Evolutionary conservation across 768 basidiomycete species (phyloP).

Genomic region (Cystoderma amianthinum): DNA sequence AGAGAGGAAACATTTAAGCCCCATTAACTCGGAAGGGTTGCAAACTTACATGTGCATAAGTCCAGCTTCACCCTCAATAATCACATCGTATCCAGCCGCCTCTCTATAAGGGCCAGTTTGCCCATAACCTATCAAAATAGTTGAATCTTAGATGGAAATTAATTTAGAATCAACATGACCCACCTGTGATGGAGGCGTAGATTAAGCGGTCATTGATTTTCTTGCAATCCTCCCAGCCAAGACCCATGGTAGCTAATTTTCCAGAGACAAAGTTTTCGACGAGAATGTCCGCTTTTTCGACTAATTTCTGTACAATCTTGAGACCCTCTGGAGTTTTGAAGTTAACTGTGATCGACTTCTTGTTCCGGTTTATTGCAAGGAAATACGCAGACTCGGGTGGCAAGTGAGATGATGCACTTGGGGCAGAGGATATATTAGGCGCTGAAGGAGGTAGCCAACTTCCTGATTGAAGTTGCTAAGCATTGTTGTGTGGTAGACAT

Average conservation of each 20-base stretch:
- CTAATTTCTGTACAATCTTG: conserved; percentile 64
- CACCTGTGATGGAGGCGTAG: conserved; percentile 87
- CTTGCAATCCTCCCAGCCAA: conserved; percentile 79
- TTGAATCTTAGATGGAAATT: too few relatives aligned
- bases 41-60: conserved; percentile 82
- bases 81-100: conserved; percentile 84
- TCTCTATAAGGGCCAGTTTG: conserved; percentile 86
- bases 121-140: conserved; percentile 36
- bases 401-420: conserved; percentile 50
- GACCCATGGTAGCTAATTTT: conserved; percentile 77
- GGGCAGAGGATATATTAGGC: conserved; percentile 36
- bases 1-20: conserved; percentile 6
- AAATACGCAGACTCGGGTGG: conserved; percentile 94
- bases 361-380: conserved; percentile 82
- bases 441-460: conserved; percentile 63
- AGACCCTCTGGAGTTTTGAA: conserved; percentile 77
- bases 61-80: conserved; percentile 86
- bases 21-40: conserved; percentile 3
- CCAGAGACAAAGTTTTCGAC: conserved; percentile 88
- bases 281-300: conserved; percentile 72
- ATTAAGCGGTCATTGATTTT: conserved; percentile 75
- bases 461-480: conserved; percentile 27
- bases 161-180: conserved; percentile 11
- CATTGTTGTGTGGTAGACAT: neutral
- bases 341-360: conserved; percentile 84